Percentiles rank a stretch among this genome's conserved stretches.
Evolutionary conservation across 2,329 filamentous ascomycete genomes (phyloP).

Genomic region (Cytospora paraplurivora): DNA sequence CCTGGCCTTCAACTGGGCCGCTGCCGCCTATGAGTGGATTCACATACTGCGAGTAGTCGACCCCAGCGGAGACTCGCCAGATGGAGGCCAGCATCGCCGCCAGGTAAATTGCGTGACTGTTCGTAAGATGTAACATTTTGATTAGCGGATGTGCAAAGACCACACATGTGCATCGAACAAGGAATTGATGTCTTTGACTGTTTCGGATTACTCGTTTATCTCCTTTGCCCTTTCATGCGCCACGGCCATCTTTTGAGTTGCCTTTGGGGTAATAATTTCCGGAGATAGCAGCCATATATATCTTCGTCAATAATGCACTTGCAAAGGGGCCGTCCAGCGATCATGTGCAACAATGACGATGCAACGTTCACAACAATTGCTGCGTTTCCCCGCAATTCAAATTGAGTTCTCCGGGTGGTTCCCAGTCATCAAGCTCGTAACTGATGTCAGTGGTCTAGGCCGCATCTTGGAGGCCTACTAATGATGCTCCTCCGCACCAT

Average conservation of each 20-base stretch:
- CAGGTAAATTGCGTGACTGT: neutral
- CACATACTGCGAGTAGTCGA: constrained; percentile 25
- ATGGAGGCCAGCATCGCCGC: neutral
- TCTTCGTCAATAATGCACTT: neutral
- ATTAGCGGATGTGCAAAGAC: neutral
- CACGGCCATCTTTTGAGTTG: too few species aligned
- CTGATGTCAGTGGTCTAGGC: neutral
- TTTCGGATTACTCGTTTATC: too few species aligned
- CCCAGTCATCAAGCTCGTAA: neutral
- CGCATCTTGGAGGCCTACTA: neutral
- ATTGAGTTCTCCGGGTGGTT: neutral
- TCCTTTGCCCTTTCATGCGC: too few species aligned
- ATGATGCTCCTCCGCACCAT: neutral
- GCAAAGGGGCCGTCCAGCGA: neutral
- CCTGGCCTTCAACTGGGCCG: constrained; percentile 46
- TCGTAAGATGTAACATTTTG: neutral
- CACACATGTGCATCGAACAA: neutral
- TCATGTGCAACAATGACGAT: neutral
- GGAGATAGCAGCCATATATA: neutral
- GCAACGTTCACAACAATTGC: neutral
- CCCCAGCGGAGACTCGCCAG: neutral
- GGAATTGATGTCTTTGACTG: neutral
- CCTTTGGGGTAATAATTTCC: neutral
- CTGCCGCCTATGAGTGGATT: constrained; percentile 54
- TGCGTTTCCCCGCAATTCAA: constrained; percentile 17